Conservation (phyloP, 1,284 basidiomycete genomes). For the Amylostereum areolatum region DNA sequence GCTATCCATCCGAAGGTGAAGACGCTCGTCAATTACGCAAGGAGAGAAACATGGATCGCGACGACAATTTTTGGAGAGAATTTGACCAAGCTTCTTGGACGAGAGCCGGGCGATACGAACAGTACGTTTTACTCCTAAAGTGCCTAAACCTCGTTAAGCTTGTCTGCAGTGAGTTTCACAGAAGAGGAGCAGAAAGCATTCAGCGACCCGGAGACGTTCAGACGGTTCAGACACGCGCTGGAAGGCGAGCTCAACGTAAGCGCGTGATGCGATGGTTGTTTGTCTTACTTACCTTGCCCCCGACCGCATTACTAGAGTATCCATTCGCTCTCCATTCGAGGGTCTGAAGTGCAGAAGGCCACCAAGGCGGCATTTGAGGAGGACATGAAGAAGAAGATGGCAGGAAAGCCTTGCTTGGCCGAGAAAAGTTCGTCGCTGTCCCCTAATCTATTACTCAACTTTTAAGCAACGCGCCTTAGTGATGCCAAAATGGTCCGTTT, state of each 20-base stretch:
- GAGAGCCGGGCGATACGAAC: constrained; percentile 30
- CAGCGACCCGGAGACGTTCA: constrained; percentile 41
- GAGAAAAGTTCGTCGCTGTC: constrained; percentile 36
- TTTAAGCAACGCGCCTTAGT: background rate
- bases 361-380: constrained; percentile 35
- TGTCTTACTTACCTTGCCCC: too few species aligned
- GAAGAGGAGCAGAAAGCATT: constrained; percentile 47
- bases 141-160: constrained; percentile 4
- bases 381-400: constrained; percentile 45
- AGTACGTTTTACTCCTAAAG: constrained; percentile 31
- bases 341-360: constrained; percentile 22
- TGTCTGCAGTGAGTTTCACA: constrained; percentile 42
- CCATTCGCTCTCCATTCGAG: background rate
- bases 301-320: background rate
- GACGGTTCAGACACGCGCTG: constrained; percentile 40
- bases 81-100: constrained; percentile 31
- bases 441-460: background rate
- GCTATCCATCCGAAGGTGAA: constrained; percentile 49
- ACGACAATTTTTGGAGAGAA: constrained; percentile 38
- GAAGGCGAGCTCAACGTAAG: constrained; percentile 59
- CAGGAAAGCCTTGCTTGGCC: constrained; percentile 53
- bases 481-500: background rate
- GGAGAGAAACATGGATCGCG: constrained; percentile 58
- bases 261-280: too few species aligned
- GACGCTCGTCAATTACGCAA: constrained; percentile 50